Evolutionary conservation across 139 green algal species (phyloP).

Genomic region (Marvania coccoides): DNA sequence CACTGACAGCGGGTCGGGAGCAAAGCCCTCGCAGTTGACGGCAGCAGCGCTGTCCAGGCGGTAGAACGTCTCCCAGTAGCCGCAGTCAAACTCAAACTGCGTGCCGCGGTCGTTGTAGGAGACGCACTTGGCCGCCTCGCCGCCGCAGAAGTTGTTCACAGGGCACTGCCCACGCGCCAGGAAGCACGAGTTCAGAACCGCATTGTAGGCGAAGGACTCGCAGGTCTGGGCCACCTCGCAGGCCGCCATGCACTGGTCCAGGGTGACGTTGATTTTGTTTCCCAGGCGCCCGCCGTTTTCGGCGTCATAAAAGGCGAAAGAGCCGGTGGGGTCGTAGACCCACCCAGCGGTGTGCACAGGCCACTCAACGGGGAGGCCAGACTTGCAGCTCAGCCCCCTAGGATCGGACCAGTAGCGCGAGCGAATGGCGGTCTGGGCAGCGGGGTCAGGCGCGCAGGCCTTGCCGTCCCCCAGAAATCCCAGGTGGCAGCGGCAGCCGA

Average conservation of each 20-base stretch:
- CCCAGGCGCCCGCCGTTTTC: constrained; percentile 11
- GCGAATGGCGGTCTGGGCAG: not conserved
- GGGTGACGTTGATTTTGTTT: constrained; percentile 22
- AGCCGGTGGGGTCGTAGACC: constrained; percentile 40
- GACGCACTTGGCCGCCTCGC: not conserved
- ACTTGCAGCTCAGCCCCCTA: constrained; percentile 25
- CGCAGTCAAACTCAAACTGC: constrained; percentile 24
- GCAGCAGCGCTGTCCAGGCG: constrained; percentile 16
- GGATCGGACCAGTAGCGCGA: constrained; percentile 13
- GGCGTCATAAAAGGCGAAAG: constrained; percentile 12
- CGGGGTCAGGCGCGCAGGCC: constrained; percentile 2
- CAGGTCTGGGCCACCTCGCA: constrained; percentile 22
- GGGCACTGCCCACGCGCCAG: constrained; percentile 27
- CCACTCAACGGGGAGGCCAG: constrained; percentile 34
- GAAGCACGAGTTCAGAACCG: constrained; percentile 33
- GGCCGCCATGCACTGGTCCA: constrained; percentile 24
- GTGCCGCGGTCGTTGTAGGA: constrained; percentile 19
- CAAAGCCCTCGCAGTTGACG: not conserved
- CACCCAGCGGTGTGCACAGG: constrained; percentile 34
- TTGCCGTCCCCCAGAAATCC: constrained; percentile 34
- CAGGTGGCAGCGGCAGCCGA: constrained; percentile 37
- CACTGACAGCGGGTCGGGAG: not conserved
- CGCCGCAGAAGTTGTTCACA: not conserved
- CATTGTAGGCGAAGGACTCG: constrained; percentile 33
- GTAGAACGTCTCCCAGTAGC: constrained; percentile 40